Evolutionary conservation across 1,284 basidiomycete species (phyloP).

Genomic region (Takashimella tepidaria): DNA sequence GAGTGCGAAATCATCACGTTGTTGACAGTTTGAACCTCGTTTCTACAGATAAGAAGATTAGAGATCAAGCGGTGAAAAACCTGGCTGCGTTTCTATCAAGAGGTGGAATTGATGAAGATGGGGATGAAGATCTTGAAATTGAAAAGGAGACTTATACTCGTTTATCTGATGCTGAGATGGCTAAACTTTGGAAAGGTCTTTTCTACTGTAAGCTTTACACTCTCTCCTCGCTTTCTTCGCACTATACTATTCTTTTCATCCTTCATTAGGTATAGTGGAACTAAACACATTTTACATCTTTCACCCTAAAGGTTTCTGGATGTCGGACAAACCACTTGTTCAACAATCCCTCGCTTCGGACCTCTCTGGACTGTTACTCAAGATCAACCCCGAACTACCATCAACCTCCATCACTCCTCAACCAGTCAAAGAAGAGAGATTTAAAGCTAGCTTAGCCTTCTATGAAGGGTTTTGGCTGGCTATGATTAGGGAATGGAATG

Average conservation of each 20-base stretch:
- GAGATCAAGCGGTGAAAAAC: constrained; percentile 80
- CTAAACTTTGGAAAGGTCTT: constrained; percentile 93
- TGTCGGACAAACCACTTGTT: constrained; percentile 96
- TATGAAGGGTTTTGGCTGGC: constrained; percentile 86
- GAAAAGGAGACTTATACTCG: constrained; percentile 21
- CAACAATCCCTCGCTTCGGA: constrained; percentile 87
- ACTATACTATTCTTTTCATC: neutral
- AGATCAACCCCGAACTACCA: constrained; percentile 52
- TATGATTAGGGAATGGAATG: constrained; percentile 83
- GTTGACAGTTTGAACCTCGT: no score
- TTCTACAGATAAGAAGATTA: constrained; percentile 69
- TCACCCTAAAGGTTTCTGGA: constrained; percentile 97
- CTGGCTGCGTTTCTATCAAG: constrained; percentile 70
- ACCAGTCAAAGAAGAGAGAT: constrained; percentile 17
- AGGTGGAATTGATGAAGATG: constrained; percentile 51
- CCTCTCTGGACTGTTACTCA: constrained; percentile 72
- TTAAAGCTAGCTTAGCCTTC: constrained; percentile 63
- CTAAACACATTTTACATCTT: no score
- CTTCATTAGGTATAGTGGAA: no score
- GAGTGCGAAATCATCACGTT: no score
- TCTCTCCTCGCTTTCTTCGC: neutral
- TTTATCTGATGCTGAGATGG: constrained; percentile 68
- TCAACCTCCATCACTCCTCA: neutral
- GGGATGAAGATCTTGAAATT: constrained; percentile 21
- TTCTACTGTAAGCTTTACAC: constrained; percentile 77